Percentiles rank a stretch among this genome's conserved stretches.
Evolutionary conservation across 169 alveolate genomes (phyloP).

Genomic region (Babesia bigemina): DNA sequence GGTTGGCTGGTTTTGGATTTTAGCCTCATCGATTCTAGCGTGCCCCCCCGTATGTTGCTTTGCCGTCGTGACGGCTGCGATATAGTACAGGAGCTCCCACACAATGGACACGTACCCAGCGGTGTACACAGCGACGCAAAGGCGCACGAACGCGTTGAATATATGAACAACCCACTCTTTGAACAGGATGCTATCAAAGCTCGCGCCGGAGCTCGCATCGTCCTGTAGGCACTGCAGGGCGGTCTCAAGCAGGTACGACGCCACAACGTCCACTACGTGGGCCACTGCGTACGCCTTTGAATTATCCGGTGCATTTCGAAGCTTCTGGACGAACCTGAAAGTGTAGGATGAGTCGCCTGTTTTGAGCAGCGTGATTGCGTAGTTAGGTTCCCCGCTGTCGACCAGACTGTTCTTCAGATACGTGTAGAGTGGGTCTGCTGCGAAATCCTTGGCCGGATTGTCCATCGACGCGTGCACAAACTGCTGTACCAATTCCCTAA

Average conservation of each 20-base stretch:
- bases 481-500: conserved; percentile 6
- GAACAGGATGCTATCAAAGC: conserved; percentile 34
- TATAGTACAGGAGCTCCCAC: conserved; percentile 36
- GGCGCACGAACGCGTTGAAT: conserved; percentile 24
- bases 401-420: not conserved
- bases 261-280: conserved; percentile 1
- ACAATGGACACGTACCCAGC: conserved; percentile 9
- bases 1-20: no score
- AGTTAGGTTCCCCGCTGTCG: conserved; percentile 4
- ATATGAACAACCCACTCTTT: conserved; percentile 45
- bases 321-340: not conserved
- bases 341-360: not conserved
- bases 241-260: conserved; percentile 26
- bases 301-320: not conserved
- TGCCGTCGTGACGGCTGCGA: not conserved
- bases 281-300: conserved; percentile 1
- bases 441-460: conserved; percentile 1
- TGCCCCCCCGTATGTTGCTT: not conserved
- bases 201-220: conserved; percentile 3
- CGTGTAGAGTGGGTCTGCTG: conserved; percentile 5
- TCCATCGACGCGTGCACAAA: conserved; percentile 36
- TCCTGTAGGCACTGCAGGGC: conserved; percentile 33
- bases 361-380: not conserved
- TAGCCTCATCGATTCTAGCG: not conserved
- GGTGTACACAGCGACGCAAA: conserved; percentile 16